A percentile compares a stretch with the other conserved stretches of the same genome.
These are phyloP conservation scores for Phytophthora citrophthora DNA, from an alignment of 352 stramenopile genomes.

Conservation along the genomic window DNA sequence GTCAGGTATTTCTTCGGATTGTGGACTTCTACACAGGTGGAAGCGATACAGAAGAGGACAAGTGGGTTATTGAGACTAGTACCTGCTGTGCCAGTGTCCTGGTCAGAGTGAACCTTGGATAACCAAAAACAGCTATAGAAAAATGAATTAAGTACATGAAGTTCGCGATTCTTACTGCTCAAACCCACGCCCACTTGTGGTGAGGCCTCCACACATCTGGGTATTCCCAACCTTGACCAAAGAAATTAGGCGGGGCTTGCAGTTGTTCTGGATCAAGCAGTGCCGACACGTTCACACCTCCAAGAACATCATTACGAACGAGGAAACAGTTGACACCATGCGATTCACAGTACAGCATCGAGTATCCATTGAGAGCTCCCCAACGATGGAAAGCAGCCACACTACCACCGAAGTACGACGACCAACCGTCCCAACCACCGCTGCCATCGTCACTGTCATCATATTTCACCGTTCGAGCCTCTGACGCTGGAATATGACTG, in stretches of 20 bases:
- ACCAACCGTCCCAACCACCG: conserved; percentile 53
- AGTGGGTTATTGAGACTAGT: conserved; percentile 83
- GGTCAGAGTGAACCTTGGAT: conserved; percentile 41
- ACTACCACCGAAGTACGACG: conserved; percentile 66
- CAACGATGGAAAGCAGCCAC: conserved; percentile 58
- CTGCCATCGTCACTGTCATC: conserved; percentile 33
- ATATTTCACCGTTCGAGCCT: conserved; percentile 59
- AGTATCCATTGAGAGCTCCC: conserved; percentile 51
- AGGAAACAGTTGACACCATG: conserved; percentile 82
- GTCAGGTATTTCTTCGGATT: conserved; percentile 66
- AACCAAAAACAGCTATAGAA: neutral
- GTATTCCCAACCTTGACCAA: conserved; percentile 61
- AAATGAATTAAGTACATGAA: neutral
- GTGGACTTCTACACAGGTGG: conserved; percentile 18
- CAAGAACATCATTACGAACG: conserved; percentile 55
- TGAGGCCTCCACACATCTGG: conserved; percentile 40
- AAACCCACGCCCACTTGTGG: conserved; percentile 63
- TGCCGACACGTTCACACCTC: conserved; percentile 43
- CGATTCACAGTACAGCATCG: conserved; percentile 82
- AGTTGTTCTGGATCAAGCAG: conserved; percentile 43
- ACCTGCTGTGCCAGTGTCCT: conserved; percentile 82
- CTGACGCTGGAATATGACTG: conserved; percentile 51
- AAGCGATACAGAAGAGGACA: neutral
- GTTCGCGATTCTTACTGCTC: conserved; percentile 8
- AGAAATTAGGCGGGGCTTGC: conserved; percentile 70